Base-by-base conservation (phyloP, 2,329 filamentous ascomycete species). In the Xylariaceae sp. region DNA sequence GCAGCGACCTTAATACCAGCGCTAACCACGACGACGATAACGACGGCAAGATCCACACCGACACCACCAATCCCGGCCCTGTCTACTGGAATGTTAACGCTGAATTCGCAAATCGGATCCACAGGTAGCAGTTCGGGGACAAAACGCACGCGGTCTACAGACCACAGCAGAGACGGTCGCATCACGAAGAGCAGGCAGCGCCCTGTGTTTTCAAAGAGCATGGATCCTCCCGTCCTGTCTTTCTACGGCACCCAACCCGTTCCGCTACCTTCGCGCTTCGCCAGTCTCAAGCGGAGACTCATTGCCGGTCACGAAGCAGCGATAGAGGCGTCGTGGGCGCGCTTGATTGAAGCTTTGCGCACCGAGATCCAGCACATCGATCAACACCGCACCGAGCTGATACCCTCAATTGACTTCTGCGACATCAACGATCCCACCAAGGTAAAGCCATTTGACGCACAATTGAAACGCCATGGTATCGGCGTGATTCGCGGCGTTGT, bases 401-500 rank as follows among this genome's bases (percentile, higher is more conserved):
- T 80, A 39, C 78, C 78, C 21, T 73, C 69, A 16, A 77, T 82
- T 43, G 73, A 77, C 47, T 80, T 75, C 50, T 58, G 64, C 55
- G 73, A 78, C 49, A 71, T 80, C 20, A 66, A 69, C 48, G 62
- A 73, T 56, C 53, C 67, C 3, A 64, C 69, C 43, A 71, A 75
- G 41, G 73, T 77, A 2, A 67, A 74, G 20, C 67, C 73, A 2
- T 86, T 86, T 60, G 72, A 69, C 42, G 67, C 68, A 38, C 76
- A 78, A 56, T 69, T 83, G 41, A 74, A 74, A 55, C 79, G 81
- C 56, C 76, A 82, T 34, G 84, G 83, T 42, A 76, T 82, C 10
- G 83, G 79, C 33, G 76, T 88, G 17, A 72, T 88, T 21, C 76
- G 82, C 45, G 80, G 80, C 53, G 83, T 85, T 32, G 67, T 88